These are phyloP conservation scores for Nakaseomyces uthaithaninus DNA, from an alignment of 1,139 yeast genomes.

Conservation along the genomic window DNA sequence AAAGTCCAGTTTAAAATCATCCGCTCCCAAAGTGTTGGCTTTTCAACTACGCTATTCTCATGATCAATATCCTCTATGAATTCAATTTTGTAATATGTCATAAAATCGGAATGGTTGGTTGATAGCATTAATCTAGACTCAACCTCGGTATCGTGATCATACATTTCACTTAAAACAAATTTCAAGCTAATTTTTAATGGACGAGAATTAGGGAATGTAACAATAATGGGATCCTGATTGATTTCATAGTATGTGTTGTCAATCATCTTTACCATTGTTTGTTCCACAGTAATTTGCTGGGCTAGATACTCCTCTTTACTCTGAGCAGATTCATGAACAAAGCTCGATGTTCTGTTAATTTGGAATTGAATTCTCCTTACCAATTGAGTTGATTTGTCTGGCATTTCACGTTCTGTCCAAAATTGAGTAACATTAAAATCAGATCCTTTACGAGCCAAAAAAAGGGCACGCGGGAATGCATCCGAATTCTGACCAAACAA, in stretches of 20 bases:
- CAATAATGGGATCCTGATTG: slow-evolving; percentile 27
- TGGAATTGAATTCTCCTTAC: slow-evolving; percentile 25
- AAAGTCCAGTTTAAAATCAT: background rate
- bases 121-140: slow-evolving; percentile 10
- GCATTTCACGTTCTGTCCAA: slow-evolving; percentile 17
- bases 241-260: slow-evolving; percentile 32
- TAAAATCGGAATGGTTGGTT: slow-evolving; percentile 14
- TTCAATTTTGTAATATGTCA: slow-evolving; percentile 18
- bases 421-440: slow-evolving; percentile 15
- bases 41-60: slow-evolving; percentile 1
- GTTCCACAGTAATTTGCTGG: slow-evolving; percentile 24
- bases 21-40: slow-evolving; percentile 2
- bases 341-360: slow-evolving; percentile 26
- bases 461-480: slow-evolving; percentile 24
- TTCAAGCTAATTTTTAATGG: slow-evolving; percentile 41
- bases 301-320: slow-evolving; percentile 8
- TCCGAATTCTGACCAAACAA: slow-evolving; percentile 73
- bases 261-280: slow-evolving; percentile 36
- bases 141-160: slow-evolving; percentile 12
- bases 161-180: slow-evolving; percentile 43
- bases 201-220: slow-evolving; percentile 49
- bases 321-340: slow-evolving; percentile 12
- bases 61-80: slow-evolving; percentile 12
- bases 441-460: slow-evolving; percentile 19
- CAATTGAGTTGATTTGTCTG: slow-evolving; percentile 14